Percentiles rank a stretch among this genome's conserved stretches.
Evolutionary conservation across 2,329 filamentous ascomycete species (phyloP).

Genomic region (Alternaria infectoria): DNA sequence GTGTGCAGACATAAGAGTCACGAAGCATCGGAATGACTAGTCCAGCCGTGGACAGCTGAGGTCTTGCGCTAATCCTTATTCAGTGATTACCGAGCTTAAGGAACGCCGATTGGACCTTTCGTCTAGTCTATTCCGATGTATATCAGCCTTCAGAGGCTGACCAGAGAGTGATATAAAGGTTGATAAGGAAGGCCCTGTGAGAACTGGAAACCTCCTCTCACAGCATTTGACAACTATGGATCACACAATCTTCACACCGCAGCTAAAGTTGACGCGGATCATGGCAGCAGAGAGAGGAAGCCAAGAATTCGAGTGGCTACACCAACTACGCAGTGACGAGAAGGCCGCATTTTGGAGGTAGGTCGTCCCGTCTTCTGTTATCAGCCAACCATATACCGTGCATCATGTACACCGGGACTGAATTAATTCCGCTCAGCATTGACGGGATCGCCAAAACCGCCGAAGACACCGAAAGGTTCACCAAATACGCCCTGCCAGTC

Average conservation of each 20-base stretch:
- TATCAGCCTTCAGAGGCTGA: neutral
- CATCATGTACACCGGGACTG: neutral
- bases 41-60: neutral
- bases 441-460: slow-evolving; percentile 28
- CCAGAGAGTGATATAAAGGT: neutral
- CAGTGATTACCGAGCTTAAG: slow-evolving; percentile 7
- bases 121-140: slow-evolving; percentile 3
- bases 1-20: neutral
- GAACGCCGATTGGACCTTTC: slow-evolving; percentile 9
- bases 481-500: slow-evolving; percentile 20
- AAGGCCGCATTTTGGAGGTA: slow-evolving; percentile 43
- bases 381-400: neutral
- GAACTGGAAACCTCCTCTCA: neutral
- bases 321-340: slow-evolving; percentile 39
- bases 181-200: neutral
- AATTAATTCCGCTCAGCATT: slow-evolving; percentile 25
- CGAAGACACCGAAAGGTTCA: slow-evolving; percentile 36
- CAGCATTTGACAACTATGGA: slow-evolving; percentile 27
- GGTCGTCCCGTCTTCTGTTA: neutral
- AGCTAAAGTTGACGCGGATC: slow-evolving; percentile 41
- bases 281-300: slow-evolving; percentile 36
- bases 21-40: slow-evolving; percentile 6
- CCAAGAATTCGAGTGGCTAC: slow-evolving; percentile 44
- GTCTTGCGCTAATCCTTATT: neutral
- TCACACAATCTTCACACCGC: slow-evolving; percentile 30